phyloP scores from a whole-genome alignment of 768 basidiomycete genomes.

The Tulasnella sp. region DNA sequence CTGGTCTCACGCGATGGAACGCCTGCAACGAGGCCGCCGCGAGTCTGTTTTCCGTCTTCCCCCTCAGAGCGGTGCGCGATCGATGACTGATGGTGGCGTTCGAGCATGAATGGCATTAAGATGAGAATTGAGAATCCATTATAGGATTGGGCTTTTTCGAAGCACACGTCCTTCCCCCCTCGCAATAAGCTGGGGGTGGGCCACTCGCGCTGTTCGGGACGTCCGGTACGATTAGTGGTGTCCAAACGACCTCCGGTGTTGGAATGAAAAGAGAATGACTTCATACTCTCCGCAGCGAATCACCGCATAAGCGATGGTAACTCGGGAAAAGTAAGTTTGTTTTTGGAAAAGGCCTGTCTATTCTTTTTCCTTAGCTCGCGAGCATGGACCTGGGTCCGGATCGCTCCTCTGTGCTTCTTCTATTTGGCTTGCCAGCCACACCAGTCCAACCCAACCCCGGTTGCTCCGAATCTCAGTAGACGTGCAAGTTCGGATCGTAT shows the following conservation, averaged over 20 bases:
- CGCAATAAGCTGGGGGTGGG: neutral
- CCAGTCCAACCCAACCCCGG: neutral
- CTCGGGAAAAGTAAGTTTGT: slow-evolving; percentile 7
- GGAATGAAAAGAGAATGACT: neutral
- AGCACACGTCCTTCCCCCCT: too few species aligned
- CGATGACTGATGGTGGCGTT: slow-evolving; percentile 2
- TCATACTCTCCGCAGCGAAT: neutral
- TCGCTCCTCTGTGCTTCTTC: neutral
- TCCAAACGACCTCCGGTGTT: neutral
- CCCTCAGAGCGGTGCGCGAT: neutral
- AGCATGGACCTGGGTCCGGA: neutral
- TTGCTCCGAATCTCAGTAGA: neutral
- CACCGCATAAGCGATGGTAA: neutral
- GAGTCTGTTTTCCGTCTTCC: neutral
- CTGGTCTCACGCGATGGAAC: neutral
- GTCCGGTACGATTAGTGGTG: neutral
- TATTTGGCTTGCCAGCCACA: neutral
- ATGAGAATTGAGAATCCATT: neutral
- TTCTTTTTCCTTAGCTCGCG: neutral
- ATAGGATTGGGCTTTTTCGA: neutral
- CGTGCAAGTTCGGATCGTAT: neutral
- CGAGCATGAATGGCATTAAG: neutral
- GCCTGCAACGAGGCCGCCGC: neutral
- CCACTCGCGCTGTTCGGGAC: neutral
- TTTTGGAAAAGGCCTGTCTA: neutral